Percentiles rank a stretch among this genome's conserved stretches.
Evolutionary conservation across 1,284 basidiomycete genomes (phyloP).

Genomic region (Paramarasmius palmivorus): DNA sequence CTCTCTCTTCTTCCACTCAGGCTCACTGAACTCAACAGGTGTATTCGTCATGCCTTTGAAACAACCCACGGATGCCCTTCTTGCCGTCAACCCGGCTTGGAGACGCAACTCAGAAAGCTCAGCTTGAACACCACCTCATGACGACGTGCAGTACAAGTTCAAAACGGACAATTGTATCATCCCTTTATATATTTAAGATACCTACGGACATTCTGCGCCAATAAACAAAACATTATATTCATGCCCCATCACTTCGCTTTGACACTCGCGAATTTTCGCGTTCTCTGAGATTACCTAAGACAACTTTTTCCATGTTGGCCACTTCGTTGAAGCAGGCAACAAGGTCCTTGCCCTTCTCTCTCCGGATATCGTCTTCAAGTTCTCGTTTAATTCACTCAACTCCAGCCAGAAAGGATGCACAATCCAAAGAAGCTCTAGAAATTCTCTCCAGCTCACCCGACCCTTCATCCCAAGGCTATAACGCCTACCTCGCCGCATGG

Average conservation of each 20-base stretch:
- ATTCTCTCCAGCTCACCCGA: too few relatives aligned
- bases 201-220: background rate
- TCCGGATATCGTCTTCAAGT: background rate
- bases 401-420: background rate
- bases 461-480: too few relatives aligned
- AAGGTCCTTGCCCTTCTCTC: background rate
- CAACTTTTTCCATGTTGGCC: background rate
- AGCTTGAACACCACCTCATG: background rate
- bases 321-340: background rate
- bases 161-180: background rate
- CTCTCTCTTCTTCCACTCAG: background rate
- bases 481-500: too few relatives aligned
- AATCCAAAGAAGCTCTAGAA: background rate
- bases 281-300: too few relatives aligned
- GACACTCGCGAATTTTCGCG: too few relatives aligned
- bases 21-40: background rate
- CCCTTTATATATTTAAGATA: background rate
- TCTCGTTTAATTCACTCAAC: background rate
- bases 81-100: conserved; percentile 7
- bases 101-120: conserved; percentile 7
- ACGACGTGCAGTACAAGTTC: background rate
- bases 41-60: conserved; percentile 10
- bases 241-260: too few relatives aligned
- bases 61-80: conserved; percentile 6
- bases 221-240: too few relatives aligned